Percentiles rank a stretch among this genome's conserved stretches.
Evolutionary conservation across 164 flowering plant species (phyloP).

Genomic region (Litsea cubeba): DNA sequence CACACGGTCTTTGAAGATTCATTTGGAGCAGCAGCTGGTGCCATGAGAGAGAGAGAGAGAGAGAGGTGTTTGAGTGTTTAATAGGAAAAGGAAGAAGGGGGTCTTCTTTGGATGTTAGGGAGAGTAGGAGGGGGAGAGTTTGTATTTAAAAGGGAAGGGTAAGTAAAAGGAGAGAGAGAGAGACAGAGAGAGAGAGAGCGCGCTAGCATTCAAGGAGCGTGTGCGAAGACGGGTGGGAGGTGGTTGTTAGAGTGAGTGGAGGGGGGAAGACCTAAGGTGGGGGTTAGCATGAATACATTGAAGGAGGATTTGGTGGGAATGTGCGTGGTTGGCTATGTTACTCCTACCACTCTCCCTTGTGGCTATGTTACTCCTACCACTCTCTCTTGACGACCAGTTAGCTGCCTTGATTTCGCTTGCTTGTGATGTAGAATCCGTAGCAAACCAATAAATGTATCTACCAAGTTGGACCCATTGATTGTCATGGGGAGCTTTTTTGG

Average conservation of each 20-base stretch:
- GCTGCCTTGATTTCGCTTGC: too few species aligned
- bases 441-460: too few species aligned
- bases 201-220: constrained; percentile 15
- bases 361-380: too few species aligned
- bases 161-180: background rate
- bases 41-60: constrained; percentile 25
- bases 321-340: too few species aligned
- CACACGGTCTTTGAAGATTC: constrained; percentile 38
- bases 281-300: too few species aligned
- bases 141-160: background rate
- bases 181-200: background rate
- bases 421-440: too few species aligned
- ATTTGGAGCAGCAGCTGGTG: constrained; percentile 18
- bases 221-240: constrained; percentile 8
- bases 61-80: background rate
- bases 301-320: too few species aligned
- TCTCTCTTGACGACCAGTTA: too few species aligned
- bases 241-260: constrained; percentile 16
- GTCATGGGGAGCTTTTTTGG: too few species aligned
- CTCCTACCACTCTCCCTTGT: too few species aligned
- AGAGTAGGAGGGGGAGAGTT: background rate
- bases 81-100: background rate
- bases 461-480: too few species aligned
- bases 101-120: background rate
- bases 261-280: too few species aligned